Evolutionary conservation across 176 grass and related monocot species (phyloP), one percentile per base, ranked within the genome.

Genomic region (Zea luxurians): DNA sequence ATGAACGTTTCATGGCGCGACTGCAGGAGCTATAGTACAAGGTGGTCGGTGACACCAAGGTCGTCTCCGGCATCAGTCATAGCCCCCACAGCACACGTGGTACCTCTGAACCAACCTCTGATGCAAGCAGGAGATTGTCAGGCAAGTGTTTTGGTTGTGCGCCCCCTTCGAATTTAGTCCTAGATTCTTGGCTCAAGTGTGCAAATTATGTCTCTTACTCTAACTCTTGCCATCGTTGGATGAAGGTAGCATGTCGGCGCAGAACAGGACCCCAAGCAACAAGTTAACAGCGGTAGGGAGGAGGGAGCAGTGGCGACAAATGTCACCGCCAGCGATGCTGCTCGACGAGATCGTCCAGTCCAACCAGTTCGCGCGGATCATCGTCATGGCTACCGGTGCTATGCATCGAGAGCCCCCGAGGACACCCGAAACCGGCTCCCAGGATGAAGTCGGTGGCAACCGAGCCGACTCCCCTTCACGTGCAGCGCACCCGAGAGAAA

Each of bases 11-110:
- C 55, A 58, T 58, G 55, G 87, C 89, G 50, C 90, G 89, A 44
- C 86, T 94, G 34, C 89, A 98, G 86, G 96, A 98, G 83, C 92
- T 98, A 69, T 89, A 98, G 87, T 98, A 87, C 85, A 94, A 89
- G 71, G 92, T 94, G 61, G 85, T 83, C 48, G 96, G 89, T 48
- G 96, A 89, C 57, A 50, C 83, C 21, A 98, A 98, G 83, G 92
- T 94, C 47, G 83, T 95, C 53, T 85, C 96, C 10, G 96, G 92
- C 15, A 78, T 92, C 38, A 94, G 54, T 76, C 96, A 94, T 75
- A 98, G 96, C 87, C 96, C 96, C 2, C 92, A 88, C 20, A 98
- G 96, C 88, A 98, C 89, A 13, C 86, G 80, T 47, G 89, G 12
- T 94, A 98, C 73, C 88, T 92, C 68, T 86, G 80, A 20, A 98